Percentiles rank a stretch among this genome's conserved stretches.
phyloP scores from a whole-genome alignment of 371 early-diverging fungal genomes.

The Syncephalastrum racemosum region DNA sequence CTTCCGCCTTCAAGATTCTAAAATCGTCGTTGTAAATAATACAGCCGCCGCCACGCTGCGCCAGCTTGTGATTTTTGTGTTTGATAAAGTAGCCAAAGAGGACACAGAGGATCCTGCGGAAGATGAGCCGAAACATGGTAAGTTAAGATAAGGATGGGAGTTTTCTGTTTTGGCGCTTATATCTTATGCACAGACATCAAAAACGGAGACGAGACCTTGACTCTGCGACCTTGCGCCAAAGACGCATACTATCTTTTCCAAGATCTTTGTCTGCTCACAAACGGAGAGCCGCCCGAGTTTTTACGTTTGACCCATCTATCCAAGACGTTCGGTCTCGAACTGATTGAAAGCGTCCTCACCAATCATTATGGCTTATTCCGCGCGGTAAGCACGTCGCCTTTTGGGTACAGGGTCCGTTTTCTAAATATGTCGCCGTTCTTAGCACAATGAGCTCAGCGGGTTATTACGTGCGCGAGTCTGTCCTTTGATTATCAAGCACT shows the following conservation, averaged over 20 bases:
- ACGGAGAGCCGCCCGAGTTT: conserved; percentile 67
- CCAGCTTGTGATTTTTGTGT: conserved; percentile 90
- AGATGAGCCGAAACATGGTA: conserved; percentile 41
- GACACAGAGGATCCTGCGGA: conserved; percentile 40
- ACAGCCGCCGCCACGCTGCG: conserved; percentile 95
- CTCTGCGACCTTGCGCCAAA: conserved; percentile 60
- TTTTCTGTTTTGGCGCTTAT: not conserved
- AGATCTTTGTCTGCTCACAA: conserved; percentile 76
- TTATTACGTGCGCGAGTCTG: conserved; percentile 81
- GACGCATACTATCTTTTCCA: conserved; percentile 89
- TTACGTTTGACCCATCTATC: conserved; percentile 66
- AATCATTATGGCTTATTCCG: conserved; percentile 77
- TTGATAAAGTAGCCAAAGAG: conserved; percentile 85
- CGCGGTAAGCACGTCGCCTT: conserved; percentile 48
- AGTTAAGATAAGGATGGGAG: conserved; percentile 1
- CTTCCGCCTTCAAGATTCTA: conserved; percentile 84
- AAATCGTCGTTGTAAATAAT: conserved; percentile 85
- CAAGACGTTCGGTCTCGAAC: conserved; percentile 86
- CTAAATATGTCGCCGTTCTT: not conserved
- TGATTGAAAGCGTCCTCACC: conserved; percentile 87
- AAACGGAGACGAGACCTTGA: conserved; percentile 36
- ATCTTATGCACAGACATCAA: not conserved
- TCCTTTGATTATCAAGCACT: conserved; percentile 85
- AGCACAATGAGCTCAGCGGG: conserved; percentile 75
- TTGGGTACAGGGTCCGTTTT: not conserved